These are phyloP conservation scores for Desmodesmus armatus DNA, from an alignment of 139 green algal species.

Conservation along the genomic window DNA sequence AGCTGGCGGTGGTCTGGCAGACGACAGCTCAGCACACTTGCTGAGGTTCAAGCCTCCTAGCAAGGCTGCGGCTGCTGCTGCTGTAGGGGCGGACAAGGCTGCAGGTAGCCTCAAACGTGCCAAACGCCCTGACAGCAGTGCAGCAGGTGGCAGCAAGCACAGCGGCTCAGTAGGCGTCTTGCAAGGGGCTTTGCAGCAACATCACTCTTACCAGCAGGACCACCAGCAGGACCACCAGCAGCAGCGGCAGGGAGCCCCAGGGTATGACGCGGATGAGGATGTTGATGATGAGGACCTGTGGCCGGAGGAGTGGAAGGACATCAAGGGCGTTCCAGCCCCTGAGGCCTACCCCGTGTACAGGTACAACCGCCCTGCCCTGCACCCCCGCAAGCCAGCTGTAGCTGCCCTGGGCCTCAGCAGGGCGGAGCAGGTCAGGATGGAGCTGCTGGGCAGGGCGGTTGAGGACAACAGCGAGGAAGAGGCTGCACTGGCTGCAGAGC, in stretches of 20 bases:
- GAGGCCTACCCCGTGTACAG: too few species aligned
- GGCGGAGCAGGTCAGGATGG: conserved; percentile 17
- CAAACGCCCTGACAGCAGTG: neutral
- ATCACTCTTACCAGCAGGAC: neutral
- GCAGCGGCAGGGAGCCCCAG: too few species aligned
- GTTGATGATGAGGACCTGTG: neutral
- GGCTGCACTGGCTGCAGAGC: neutral
- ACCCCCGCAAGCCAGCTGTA: neutral
- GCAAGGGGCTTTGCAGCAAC: too few species aligned
- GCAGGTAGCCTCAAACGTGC: neutral
- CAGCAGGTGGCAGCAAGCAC: neutral
- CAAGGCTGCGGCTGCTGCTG: neutral
- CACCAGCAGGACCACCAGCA: neutral
- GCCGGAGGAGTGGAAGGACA: conserved; percentile 9
- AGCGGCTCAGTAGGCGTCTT: conserved; percentile 1
- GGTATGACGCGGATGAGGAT: neutral
- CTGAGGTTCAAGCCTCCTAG: neutral
- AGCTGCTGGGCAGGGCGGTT: conserved; percentile 5
- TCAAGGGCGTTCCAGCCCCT: too few species aligned
- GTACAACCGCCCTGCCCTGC: too few species aligned
- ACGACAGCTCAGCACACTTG: neutral
- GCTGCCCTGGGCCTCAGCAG: conserved; percentile 9
- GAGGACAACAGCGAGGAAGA: too few species aligned
- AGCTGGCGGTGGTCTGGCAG: neutral
- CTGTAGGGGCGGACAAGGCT: neutral